These are phyloP conservation scores for Cytospora leucostoma DNA, from an alignment of 2,329 filamentous ascomycete species.

Conservation along the genomic window DNA sequence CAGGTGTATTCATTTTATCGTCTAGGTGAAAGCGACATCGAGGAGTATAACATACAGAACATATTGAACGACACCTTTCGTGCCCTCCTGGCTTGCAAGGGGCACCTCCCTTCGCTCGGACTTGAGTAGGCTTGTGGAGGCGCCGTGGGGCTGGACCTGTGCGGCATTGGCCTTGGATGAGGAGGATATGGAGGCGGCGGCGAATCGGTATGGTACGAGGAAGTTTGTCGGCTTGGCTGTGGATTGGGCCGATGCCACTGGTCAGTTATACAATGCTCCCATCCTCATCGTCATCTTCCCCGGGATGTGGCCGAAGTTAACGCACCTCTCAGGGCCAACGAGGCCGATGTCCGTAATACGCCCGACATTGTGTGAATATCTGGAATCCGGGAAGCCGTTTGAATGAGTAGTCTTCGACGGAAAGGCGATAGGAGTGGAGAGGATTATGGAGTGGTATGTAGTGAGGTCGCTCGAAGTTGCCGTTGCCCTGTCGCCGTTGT, in stretches of 20 bases:
- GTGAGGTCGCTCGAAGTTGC: neutral
- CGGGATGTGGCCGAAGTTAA: constrained; percentile 16
- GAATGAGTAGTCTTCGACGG: neutral
- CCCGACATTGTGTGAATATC: constrained; percentile 45
- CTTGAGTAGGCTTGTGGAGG: constrained; percentile 53
- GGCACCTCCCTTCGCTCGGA: constrained; percentile 69
- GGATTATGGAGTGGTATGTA: neutral
- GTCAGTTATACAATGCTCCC: constrained; percentile 9
- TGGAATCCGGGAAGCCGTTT: neutral
- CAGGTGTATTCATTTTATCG: neutral
- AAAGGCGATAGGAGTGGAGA: constrained; percentile 9
- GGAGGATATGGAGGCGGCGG: constrained; percentile 65
- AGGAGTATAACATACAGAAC: constrained; percentile 66
- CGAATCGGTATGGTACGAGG: constrained; percentile 64
- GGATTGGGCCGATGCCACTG: constrained; percentile 27
- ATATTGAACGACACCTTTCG: constrained; percentile 81
- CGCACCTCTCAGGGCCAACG: constrained; percentile 56
- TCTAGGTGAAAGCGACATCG: neutral
- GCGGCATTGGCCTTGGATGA: constrained; percentile 65
- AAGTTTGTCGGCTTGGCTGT: constrained; percentile 67
- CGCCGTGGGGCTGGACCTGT: constrained; percentile 47
- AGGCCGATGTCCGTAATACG: constrained; percentile 52
- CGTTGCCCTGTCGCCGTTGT: neutral
- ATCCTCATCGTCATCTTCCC: neutral
- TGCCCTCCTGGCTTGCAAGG: constrained; percentile 74